phyloP scores from a whole-genome alignment of 2,329 filamentous ascomycete genomes.

The Neofusicoccum cordaticola region DNA sequence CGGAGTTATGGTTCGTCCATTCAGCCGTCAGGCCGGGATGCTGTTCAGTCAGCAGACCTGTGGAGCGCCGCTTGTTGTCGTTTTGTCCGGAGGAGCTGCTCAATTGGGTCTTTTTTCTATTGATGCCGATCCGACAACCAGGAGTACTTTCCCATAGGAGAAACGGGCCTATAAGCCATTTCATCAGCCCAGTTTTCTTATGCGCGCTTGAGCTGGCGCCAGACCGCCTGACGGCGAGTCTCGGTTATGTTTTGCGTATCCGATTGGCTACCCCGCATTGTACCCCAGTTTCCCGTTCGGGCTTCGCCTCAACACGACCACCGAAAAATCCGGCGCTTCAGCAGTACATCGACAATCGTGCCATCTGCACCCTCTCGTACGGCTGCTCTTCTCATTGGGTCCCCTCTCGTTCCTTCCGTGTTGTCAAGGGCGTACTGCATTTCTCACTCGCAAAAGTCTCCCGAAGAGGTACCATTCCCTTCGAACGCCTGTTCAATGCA shows the following conservation, averaged over 20 bases:
- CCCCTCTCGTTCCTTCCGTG: neutral
- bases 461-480: neutral
- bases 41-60: slow-evolving; percentile 1
- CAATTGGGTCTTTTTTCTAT: neutral
- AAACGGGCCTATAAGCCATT: neutral
- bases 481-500: neutral
- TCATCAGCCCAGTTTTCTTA: slow-evolving; percentile 10
- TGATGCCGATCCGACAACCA: neutral
- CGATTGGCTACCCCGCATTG: slow-evolving; percentile 8
- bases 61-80: neutral
- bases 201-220: neutral
- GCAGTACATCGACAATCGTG: neutral
- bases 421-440: neutral
- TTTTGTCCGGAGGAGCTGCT: neutral
- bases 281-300: neutral
- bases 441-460: neutral
- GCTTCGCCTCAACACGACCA: neutral
- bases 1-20: neutral
- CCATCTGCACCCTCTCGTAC: neutral
- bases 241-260: neutral
- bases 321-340: neutral
- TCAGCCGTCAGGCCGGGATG: neutral
- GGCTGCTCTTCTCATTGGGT: neutral
- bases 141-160: neutral
- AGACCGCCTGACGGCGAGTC: neutral